phyloP scores from a whole-genome alignment of 345 rosid species.

The Syzygium aqueum region DNA sequence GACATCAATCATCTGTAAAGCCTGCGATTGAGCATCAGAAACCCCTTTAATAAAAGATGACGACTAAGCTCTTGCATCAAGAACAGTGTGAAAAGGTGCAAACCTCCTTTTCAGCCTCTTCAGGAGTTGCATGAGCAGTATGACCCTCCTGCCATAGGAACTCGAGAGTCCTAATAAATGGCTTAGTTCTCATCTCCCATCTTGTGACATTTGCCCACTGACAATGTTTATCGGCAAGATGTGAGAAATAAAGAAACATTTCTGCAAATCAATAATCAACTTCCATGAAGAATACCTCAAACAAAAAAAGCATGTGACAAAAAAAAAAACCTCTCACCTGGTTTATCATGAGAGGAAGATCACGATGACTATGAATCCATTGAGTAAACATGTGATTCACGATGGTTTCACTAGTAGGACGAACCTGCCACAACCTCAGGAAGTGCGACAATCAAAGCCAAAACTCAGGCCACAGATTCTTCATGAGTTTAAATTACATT shows the following conservation, averaged over 20 bases:
- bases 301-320: neutral
- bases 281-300: neutral
- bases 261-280: neutral
- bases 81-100: slow-evolving; percentile 6
- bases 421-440: slow-evolving; percentile 95
- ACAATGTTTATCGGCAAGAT: neutral
- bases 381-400: slow-evolving; percentile 97
- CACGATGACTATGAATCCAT: slow-evolving; percentile 93
- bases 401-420: slow-evolving; percentile 94
- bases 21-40: slow-evolving; percentile 46
- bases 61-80: neutral
- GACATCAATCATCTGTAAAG: slow-evolving; percentile 77
- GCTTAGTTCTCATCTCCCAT: slow-evolving; percentile 95
- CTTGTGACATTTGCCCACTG: slow-evolving; percentile 98
- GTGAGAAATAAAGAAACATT: neutral
- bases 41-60: slow-evolving; percentile 2
- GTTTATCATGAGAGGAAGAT: slow-evolving; percentile 91
- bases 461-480: slow-evolving; percentile 36
- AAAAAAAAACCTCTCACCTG: slow-evolving; percentile 37
- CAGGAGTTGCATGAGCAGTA: slow-evolving; percentile 80
- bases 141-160: slow-evolving; percentile 99
- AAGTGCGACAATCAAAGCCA: slow-evolving; percentile 61
- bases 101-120: slow-evolving; percentile 94
- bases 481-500: neutral
- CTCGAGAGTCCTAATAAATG: slow-evolving; percentile 91